A percentile compares a stretch with the other conserved stretches of the same genome.
Conservation (phyloP, 768 basidiomycete genomes). For the Vishniacozyma victoriae region DNA sequence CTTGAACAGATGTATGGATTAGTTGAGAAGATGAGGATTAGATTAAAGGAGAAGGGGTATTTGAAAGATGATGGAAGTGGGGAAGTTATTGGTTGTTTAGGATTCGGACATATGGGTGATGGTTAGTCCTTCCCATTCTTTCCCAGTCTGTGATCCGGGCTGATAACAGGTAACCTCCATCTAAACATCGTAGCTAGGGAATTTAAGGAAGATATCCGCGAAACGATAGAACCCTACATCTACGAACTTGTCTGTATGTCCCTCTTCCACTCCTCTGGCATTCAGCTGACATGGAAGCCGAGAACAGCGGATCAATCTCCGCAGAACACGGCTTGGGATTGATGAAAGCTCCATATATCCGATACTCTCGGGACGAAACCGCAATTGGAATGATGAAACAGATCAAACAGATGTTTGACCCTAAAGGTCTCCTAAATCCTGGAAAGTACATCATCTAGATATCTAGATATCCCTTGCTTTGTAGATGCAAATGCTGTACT, state of each 20-base stretch:
- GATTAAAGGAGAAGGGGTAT: slow-evolving; percentile 52
- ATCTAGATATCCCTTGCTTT: too few relatives aligned
- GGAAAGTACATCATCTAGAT: slow-evolving; percentile 36
- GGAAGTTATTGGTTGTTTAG: slow-evolving; percentile 70
- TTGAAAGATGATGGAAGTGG: slow-evolving; percentile 54
- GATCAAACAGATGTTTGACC: slow-evolving; percentile 84
- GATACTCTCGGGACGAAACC: slow-evolving; percentile 72
- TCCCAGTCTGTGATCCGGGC: neutral
- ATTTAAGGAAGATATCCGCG: slow-evolving; percentile 78
- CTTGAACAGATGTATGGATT: slow-evolving; percentile 77
- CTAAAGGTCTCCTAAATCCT: slow-evolving; percentile 86
- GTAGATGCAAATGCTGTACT: too few relatives aligned
- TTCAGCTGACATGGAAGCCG: too few relatives aligned
- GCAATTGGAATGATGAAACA: slow-evolving; percentile 85
- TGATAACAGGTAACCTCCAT: slow-evolving; percentile 72
- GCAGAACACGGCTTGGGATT: slow-evolving; percentile 93
- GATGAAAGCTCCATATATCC: slow-evolving; percentile 84
- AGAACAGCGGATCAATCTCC: slow-evolving; percentile 77
- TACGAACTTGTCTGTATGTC: slow-evolving; percentile 75
- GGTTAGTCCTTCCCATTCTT: slow-evolving; percentile 54
- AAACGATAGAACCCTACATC: slow-evolving; percentile 85
- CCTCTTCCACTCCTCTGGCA: too few relatives aligned
- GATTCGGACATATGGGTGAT: slow-evolving; percentile 95
- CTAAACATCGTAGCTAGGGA: slow-evolving; percentile 78
- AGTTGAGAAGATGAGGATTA: slow-evolving; percentile 71